Evolutionary conservation across 1,139 yeast species (phyloP), one percentile per base, ranked within the genome.

Genomic region (Saccharomycopsis hybrid): DNA sequence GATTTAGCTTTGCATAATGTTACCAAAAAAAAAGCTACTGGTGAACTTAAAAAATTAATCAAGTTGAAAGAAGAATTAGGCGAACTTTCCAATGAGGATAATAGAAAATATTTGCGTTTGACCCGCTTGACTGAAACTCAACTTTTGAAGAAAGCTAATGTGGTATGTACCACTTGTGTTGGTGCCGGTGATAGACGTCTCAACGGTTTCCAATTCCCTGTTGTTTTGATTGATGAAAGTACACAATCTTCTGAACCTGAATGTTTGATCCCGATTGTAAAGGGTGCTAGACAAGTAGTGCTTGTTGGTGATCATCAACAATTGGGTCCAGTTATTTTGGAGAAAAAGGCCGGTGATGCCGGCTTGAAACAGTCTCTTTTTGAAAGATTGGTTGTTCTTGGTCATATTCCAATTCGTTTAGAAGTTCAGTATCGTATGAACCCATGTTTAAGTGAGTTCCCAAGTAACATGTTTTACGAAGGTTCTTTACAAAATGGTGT

Each of bases 371-470:
- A 86, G 62, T 87, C 96, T 0, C 68, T 89, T 49, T 90, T 89
- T 65, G 97, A 90, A 66, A 76, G 97, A 59, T 70, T 90, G 56
- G 83, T 89, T 44, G 73, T 82, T n/a, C 74, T 88, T 54, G 96
- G 96, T 1, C 92, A 86, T 62, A 78, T 80, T 7, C 97, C 97
- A 9, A 81, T 87, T 55, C 72, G 96, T 56, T 72, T 90, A 53
- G 95, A 88, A 57, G 96, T 89, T 32, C 97, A 90, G 64, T 90
- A 90, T 66, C 83, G 97, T 69, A 90, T 90, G 97, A 86, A 89
- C 63, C 97, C 97, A 2, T 73, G 81, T 55, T 69, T 90, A 51
- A 80, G 94, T 56, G 95, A 87, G 60, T 90, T 88, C 62, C 85
- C 96, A 25, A 83, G 94, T 60, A 88, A 89, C 64, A 83, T 86